Base-by-base conservation (phyloP, 805 yeast species). In the Sugiyamaella smithiae region DNA sequence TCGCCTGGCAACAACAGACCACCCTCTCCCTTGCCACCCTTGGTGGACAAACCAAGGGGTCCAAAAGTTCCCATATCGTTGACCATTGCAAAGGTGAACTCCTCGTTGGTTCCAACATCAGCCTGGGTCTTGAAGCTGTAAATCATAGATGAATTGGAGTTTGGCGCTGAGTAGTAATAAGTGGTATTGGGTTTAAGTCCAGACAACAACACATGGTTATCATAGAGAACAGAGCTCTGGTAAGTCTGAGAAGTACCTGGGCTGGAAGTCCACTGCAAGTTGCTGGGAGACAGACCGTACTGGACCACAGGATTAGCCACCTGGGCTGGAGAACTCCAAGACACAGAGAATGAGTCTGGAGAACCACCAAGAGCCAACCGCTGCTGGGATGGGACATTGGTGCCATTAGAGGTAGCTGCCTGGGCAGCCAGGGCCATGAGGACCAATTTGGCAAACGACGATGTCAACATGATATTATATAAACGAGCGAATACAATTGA, bases 321-420 rank as follows among this genome's bases (percentile, higher is more conserved):
- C 43, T 48, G 25, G 19, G 45, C 40, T 31, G 45, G 52, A 17
- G 61, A 55, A 49, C 52, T 57, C 63, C 63, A 59, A 8, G 60
- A 48, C 26, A 59, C 54, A 14, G 57, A 43, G 54, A 59, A 57
- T 17, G 54, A 54, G 14, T 53, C 53, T 11, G 48, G 44, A 5
- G 49, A 28, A 23, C 60, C 63, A 20, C 60, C 60, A 43, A 53
- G 57, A 14, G 63, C 60, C 8, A 58, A 47, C 28, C 61, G 60
- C 23, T 56, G 60, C 49, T 57, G 51, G 35, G 48, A 43, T 6
- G 52, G 52, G 8, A 40, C 52, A 28, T 43, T 40, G 12, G 49
- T 16, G n/a, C 29, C 19, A 38, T 46, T 31, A 7, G n/a, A 19
- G 12, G 49, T 22, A 16, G 14, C 14, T 11, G 43, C 43, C 17